Conservation (phyloP, 176 grass and related monocot genomes). For the Carex cristatella region DNA sequence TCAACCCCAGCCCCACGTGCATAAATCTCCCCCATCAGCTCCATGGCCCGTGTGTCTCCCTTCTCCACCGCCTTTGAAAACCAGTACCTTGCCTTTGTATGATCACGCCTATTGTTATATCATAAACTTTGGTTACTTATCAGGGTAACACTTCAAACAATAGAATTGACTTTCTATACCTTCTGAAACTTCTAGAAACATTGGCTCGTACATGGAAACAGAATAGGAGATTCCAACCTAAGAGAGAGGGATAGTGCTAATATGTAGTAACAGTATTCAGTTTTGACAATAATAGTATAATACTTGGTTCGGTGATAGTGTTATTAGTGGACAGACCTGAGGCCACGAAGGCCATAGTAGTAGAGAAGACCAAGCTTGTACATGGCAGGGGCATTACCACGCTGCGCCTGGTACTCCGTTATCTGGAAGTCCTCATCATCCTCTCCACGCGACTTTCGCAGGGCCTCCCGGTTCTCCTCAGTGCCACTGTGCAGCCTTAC, state of each 20-base stretch:
- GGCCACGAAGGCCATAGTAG: constrained; percentile 90
- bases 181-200: neutral
- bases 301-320: neutral
- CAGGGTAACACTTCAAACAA: neutral
- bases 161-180: neutral
- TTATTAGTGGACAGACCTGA: constrained; percentile 19
- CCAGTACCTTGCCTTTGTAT: constrained; percentile 75
- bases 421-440: constrained; percentile 98
- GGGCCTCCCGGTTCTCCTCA: constrained; percentile 88
- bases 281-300: neutral
- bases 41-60: constrained; percentile 61
- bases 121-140: neutral
- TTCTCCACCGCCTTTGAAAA: constrained; percentile 87
- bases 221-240: neutral
- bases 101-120: constrained; percentile 39
- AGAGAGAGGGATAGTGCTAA: neutral
- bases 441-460: constrained; percentile 87
- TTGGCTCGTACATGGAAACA: neutral
- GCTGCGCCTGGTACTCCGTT: constrained; percentile 81
- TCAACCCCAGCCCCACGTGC: constrained; percentile 89
- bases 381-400: constrained; percentile 74
- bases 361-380: constrained; percentile 85
- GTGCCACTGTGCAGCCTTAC: constrained; percentile 84
- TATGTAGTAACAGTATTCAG: neutral
- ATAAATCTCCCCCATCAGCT: constrained; percentile 92